A percentile compares a stretch with the other conserved stretches of the same genome.
Conservation (phyloP, 2,329 filamentous ascomycete genomes). For the Talaromyces amestolkiae region DNA sequence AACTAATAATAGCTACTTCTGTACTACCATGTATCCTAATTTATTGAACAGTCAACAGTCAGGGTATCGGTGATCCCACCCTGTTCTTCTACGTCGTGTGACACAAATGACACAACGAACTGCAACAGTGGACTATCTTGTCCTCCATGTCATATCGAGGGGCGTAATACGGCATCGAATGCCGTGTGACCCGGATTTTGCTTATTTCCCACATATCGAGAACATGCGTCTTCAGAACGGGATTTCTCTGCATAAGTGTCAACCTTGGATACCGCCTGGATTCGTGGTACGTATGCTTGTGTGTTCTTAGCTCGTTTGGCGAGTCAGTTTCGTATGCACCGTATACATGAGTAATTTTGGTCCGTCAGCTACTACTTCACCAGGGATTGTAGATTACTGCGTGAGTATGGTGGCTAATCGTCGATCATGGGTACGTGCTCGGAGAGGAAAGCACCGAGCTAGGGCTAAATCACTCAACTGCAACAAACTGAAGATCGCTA, state of each 20-base stretch:
- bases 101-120: not conserved
- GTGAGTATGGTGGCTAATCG: not conserved
- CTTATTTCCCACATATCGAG: not conserved
- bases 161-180: not conserved
- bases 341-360: not conserved
- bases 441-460: not conserved
- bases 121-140: not conserved
- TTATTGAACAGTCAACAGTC: not conserved
- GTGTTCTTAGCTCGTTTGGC: not conserved
- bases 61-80: not conserved
- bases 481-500: not conserved
- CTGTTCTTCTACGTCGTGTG: not conserved
- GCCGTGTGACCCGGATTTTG: not conserved
- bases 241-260: not conserved
- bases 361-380: not conserved
- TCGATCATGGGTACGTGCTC: not conserved
- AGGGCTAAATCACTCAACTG: not conserved
- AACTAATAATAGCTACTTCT: not conserved
- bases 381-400: not conserved
- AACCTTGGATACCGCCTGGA: not conserved
- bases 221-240: not conserved
- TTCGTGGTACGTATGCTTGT: not conserved
- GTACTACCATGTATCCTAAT: not conserved
- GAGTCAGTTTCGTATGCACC: not conserved
- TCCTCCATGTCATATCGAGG: not conserved